phyloP scores from a whole-genome alignment of 2,329 filamentous ascomycete genomes.

The Cylindrodendrum hubeiense region DNA sequence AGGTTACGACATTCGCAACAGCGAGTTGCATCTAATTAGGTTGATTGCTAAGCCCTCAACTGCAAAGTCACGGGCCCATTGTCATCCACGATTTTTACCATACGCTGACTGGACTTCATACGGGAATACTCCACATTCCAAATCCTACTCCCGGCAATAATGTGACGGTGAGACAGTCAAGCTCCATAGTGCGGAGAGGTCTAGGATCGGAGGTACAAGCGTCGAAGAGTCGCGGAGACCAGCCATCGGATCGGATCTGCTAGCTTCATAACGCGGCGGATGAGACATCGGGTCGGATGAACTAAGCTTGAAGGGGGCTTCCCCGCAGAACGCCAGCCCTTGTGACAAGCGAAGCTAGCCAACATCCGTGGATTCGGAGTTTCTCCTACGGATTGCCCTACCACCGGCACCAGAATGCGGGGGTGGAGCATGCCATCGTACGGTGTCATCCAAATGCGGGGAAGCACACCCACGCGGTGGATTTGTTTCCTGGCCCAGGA shows the following conservation, averaged over 20 bases:
- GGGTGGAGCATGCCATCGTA: not conserved
- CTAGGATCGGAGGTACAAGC: not conserved
- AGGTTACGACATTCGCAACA: too few species aligned
- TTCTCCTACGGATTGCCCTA: too few species aligned
- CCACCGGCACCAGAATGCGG: constrained; percentile 4
- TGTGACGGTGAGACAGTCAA: not conserved
- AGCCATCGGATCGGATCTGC: not conserved
- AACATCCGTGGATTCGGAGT: not conserved
- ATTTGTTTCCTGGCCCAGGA: not conserved
- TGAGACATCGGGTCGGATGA: not conserved
- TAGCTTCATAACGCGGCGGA: not conserved
- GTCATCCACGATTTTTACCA: too few species aligned
- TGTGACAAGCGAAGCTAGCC: not conserved
- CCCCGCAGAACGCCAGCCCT: not conserved
- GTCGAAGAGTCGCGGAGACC: not conserved
- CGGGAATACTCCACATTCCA: not conserved
- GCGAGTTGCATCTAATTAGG: too few species aligned
- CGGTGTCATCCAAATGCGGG: constrained; percentile 1
- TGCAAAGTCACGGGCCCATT: too few species aligned
- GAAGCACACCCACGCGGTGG: not conserved
- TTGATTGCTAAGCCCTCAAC: too few species aligned
- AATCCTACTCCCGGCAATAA: not conserved
- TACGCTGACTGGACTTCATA: too few species aligned
- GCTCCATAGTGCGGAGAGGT: not conserved
- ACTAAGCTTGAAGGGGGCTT: not conserved